phyloP scores from a whole-genome alignment of 768 basidiomycete genomes.

The Kwoniella botswanensis region DNA sequence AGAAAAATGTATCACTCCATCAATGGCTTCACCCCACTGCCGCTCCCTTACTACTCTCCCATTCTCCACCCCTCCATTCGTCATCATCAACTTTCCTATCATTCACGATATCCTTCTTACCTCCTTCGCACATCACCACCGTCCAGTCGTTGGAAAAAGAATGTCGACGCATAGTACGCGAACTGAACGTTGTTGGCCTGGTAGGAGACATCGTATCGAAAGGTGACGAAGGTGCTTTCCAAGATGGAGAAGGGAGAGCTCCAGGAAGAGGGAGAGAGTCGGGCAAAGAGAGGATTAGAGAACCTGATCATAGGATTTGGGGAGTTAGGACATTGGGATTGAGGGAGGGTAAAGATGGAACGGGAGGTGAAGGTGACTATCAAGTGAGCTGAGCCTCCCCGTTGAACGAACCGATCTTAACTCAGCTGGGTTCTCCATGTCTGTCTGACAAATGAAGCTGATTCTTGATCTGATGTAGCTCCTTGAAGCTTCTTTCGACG shows the following conservation, averaged over 20 bases:
- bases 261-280: slow-evolving; percentile 15
- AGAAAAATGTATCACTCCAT: slow-evolving; percentile 30
- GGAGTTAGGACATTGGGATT: slow-evolving; percentile 38
- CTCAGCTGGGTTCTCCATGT: too few species aligned
- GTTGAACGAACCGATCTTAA: too few species aligned
- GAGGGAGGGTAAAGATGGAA: slow-evolving; percentile 51
- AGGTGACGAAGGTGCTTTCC: slow-evolving; percentile 44
- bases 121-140: slow-evolving; percentile 32
- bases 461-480: slow-evolving; percentile 23
- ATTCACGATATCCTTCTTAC: slow-evolving; percentile 39
- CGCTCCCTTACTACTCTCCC: slow-evolving; percentile 30
- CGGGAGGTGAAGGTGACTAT: slow-evolving; percentile 51
- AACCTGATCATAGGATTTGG: slow-evolving; percentile 57
- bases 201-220: slow-evolving; percentile 31
- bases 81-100: slow-evolving; percentile 50
- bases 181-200: slow-evolving; percentile 39
- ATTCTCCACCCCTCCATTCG: slow-evolving; percentile 45
- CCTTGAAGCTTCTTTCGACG: slow-evolving; percentile 46
- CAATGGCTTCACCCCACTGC: slow-evolving; percentile 47
- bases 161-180: slow-evolving; percentile 37
- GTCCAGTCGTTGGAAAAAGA: slow-evolving; percentile 41
- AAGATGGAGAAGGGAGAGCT: slow-evolving; percentile 38
- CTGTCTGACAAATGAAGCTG: background rate
- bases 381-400: slow-evolving; percentile 31
- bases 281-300: slow-evolving; percentile 44